Evolutionary conservation across 768 basidiomycete genomes (phyloP), one percentile per base, ranked within the genome.

Genomic region (Strobilomyces echinocephalus): DNA sequence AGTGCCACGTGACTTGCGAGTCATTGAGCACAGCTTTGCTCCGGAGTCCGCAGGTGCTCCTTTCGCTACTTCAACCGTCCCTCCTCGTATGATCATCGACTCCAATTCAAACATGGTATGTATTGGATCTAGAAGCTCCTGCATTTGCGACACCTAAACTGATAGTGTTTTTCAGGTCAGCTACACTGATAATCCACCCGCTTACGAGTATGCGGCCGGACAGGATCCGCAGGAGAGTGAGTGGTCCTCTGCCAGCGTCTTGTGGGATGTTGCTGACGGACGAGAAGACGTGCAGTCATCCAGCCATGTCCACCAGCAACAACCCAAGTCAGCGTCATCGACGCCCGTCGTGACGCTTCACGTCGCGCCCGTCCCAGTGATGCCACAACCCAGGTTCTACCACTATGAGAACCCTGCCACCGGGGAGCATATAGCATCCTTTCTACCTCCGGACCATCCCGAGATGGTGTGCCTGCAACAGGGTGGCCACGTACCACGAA

Each of bases 391-490:
- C 8, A 76, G 72, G 4, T 74, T 90, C 6, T 87, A 85, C 65
- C 79, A 86, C 69, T 91, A 90, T 66, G 68, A 79, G 50, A 81
- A 87, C 66, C 84, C 86, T 2, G 24, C 41, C 1, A 88, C 84
- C 0, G 77, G 80, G 7, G 76, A 86, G 43, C 73, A 74, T 18
- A 55, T 87, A 28, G 74, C 80, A 2, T 85, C 90, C 0, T 67
- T 84, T 4, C 73, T 89, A 2, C 85, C 90, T 0, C 91, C 91
- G 1, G 75, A 80, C 54, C 85, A 92, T 63, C 91, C 89, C 0
- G 82, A 89, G 70, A 92, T 91, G 90, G 61, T 87, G 28, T 93
- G 91, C 62, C 69, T 92, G n/a, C 91, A 91, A 65, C 66, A 79
- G 8, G 90, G 90, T 11, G 70, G 69, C n/a, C 91, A 93, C 65